Evolutionary conservation across 2,329 filamentous ascomycete species (phyloP).

Genomic region (Raffaelea albimanens): DNA sequence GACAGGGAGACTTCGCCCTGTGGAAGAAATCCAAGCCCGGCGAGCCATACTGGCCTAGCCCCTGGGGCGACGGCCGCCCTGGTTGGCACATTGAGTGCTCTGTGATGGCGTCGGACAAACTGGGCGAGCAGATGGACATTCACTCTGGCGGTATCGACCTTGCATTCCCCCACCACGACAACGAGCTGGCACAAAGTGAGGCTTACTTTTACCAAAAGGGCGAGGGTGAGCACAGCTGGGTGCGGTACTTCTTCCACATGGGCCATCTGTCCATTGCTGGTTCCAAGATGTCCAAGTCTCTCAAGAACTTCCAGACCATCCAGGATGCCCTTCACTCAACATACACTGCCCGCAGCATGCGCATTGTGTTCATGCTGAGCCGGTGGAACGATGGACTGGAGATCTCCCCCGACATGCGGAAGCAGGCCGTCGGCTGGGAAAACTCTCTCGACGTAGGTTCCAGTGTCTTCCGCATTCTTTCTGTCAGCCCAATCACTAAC

Average conservation of each 20-base stretch:
- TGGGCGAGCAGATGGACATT: slow-evolving; percentile 59
- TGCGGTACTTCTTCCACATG: slow-evolving; percentile 69
- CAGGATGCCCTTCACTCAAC: slow-evolving; percentile 50
- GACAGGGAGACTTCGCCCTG: slow-evolving; percentile 56
- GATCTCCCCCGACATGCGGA: slow-evolving; percentile 56
- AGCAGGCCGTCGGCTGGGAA: slow-evolving; percentile 52
- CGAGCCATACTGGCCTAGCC: slow-evolving; percentile 44
- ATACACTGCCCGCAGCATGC: slow-evolving; percentile 56
- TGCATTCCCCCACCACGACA: slow-evolving; percentile 36
- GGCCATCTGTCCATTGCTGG: slow-evolving; percentile 41
- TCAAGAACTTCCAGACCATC: slow-evolving; percentile 69
- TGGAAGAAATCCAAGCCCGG: slow-evolving; percentile 54
- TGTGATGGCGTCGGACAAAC: slow-evolving; percentile 58
- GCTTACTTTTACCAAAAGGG: slow-evolving; percentile 49
- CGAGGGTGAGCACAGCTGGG: slow-evolving; percentile 34
- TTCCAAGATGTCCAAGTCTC: slow-evolving; percentile 63
- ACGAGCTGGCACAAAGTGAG: slow-evolving; percentile 63
- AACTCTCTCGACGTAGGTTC: slow-evolving; percentile 12
- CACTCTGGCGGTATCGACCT: slow-evolving; percentile 65
- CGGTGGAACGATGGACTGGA: slow-evolving; percentile 62
- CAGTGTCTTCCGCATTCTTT: background rate
- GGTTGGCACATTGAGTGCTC: slow-evolving; percentile 72
- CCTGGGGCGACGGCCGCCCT: slow-evolving; percentile 59
- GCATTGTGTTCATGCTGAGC: slow-evolving; percentile 60
- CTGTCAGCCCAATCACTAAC: background rate